Base-by-base conservation (phyloP, 108 stramenopile species). In the Bacterosira constricta region DNA sequence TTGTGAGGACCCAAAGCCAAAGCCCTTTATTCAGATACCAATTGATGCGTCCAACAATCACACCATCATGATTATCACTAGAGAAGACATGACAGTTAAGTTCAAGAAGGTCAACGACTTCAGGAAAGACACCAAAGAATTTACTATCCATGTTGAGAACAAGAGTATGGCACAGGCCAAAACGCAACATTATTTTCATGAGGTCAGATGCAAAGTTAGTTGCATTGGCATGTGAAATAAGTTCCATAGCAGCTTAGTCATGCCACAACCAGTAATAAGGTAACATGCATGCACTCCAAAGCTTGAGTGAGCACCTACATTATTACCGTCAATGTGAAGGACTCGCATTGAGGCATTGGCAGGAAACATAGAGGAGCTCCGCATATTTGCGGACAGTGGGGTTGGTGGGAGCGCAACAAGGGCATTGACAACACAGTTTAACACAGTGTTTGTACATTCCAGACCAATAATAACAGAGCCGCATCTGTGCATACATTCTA, bases 11-110 rank as follows among this genome's bases (percentile, higher is more conserved):
- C 17, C 11, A 15, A 26, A n/a, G n/a, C n/a, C n/a, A n/a, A n/a
- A 26, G 32, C 20, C 42, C 71, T 6, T 73, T 73, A 45, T 73
- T 73, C 2, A 73, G 35, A 23, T 73, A 63, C 5, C 21, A 23
- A 41, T 73, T 60, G 21, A 73, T 23, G 6, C 71, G 21, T 50
- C 63, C 62, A 17, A 42, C 44, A 4, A 46, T 13, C 6, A 73
- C 20, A 7, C 13, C 62, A 6, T 63, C 17, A 31, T 63, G 71
- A 18, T 63, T 49, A 10, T 18, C 47, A 23, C 23, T 47, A 47
- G 18, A 23, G 18, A 23, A 3, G 4, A 5, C 25, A 52, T 52
- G 51, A 6, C 15, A 2, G 11, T 52, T 12, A 27, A 26, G 4
- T 27, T 5, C 6, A 26, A 26, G 27, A 13, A 52, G 51, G 11